phyloP scores from a whole-genome alignment of 495 filamentous ascomycete species.

The Halenospora varia region DNA sequence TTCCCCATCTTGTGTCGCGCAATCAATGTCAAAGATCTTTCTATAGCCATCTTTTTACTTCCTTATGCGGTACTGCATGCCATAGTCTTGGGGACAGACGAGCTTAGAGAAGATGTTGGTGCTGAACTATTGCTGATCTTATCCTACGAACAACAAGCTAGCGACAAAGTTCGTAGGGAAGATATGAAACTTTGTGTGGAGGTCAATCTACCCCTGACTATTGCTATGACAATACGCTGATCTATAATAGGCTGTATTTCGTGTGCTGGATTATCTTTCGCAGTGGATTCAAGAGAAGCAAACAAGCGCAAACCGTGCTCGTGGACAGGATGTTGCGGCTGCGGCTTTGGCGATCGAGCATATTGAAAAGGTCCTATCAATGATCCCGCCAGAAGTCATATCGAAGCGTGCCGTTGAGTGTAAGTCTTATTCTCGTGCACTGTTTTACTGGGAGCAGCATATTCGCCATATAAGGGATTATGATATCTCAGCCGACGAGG shows the following conservation, averaged over 20 bases:
- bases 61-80: slow-evolving; percentile 81
- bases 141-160: slow-evolving; percentile 50
- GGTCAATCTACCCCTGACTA: slow-evolving; percentile 43
- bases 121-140: slow-evolving; percentile 69
- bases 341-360: slow-evolving; percentile 31
- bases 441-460: slow-evolving; percentile 93
- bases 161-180: slow-evolving; percentile 54
- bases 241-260: slow-evolving; percentile 72
- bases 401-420: slow-evolving; percentile 85
- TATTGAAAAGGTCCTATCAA: slow-evolving; percentile 58
- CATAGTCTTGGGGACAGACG: slow-evolving; percentile 61
- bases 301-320: slow-evolving; percentile 31
- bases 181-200: slow-evolving; percentile 78
- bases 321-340: neutral
- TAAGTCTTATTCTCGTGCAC: slow-evolving; percentile 83
- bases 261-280: slow-evolving; percentile 84
- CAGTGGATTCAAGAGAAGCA: slow-evolving; percentile 83
- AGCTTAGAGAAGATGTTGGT: slow-evolving; percentile 62
- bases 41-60: slow-evolving; percentile 79
- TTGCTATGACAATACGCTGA: neutral
- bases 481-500: slow-evolving; percentile 37
- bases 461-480: slow-evolving; percentile 55
- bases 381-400: slow-evolving; percentile 80
- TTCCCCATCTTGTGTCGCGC: slow-evolving; percentile 78
- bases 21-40: slow-evolving; percentile 75